Percentiles rank a stretch among this genome's conserved stretches.
These are phyloP conservation scores for Paramecium primaurelia DNA, from an alignment of 73 alveolate species.

Conservation along the genomic window DNA sequence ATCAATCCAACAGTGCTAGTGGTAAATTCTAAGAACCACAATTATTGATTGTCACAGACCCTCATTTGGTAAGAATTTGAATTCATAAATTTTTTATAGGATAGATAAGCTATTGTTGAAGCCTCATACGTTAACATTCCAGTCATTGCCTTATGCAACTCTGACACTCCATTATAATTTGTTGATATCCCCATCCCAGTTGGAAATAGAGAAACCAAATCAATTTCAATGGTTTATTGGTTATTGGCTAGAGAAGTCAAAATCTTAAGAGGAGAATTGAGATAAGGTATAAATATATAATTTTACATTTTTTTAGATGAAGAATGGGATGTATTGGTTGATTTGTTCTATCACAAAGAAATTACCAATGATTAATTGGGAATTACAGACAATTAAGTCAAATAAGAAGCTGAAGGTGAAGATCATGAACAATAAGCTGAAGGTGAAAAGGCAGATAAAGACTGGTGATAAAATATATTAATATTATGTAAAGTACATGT, in stretches of 20 bases:
- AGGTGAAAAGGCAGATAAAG: neutral
- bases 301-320: slow-evolving; percentile 35
- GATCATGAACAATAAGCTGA: neutral
- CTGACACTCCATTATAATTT: slow-evolving; percentile 88
- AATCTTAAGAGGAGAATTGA: slow-evolving; percentile 80
- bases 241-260: slow-evolving; percentile 93
- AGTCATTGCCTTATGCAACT: slow-evolving; percentile 88
- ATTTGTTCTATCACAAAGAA: slow-evolving; percentile 58
- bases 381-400: slow-evolving; percentile 15
- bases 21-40: slow-evolving; percentile 92
- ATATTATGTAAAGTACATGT: slow-evolving; percentile 14
- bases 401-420: slow-evolving; percentile 52
- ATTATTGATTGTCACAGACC: slow-evolving; percentile 94
- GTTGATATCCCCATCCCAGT: slow-evolving; percentile 97
- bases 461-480: slow-evolving; percentile 14
- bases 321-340: slow-evolving; percentile 69
- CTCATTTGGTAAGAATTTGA: slow-evolving; percentile 51
- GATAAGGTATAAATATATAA: neutral
- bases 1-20: slow-evolving; percentile 59
- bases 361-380: slow-evolving; percentile 42
- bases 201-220: slow-evolving; percentile 84
- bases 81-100: slow-evolving; percentile 67
- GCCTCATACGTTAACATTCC: slow-evolving; percentile 93
- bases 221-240: slow-evolving; percentile 94
- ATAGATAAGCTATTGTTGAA: slow-evolving; percentile 90